These are phyloP conservation scores for Petunia secreta DNA, from an alignment of 257 asterid species.

Conservation along the genomic window DNA sequence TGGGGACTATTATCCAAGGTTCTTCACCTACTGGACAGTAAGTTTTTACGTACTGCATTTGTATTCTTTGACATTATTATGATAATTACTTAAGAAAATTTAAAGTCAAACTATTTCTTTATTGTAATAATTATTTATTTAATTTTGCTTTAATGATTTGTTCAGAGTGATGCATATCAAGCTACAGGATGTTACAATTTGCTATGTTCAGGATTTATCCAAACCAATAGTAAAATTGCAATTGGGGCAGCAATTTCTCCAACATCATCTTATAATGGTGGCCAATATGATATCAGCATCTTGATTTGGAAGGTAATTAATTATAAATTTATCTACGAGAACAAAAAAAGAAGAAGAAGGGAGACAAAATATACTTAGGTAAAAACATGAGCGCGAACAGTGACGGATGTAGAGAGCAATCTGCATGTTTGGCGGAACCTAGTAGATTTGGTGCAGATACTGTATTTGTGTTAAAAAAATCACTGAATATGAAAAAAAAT, in stretches of 20 bases:
- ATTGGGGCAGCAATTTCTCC: slow-evolving; percentile 97
- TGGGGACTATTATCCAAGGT: slow-evolving; percentile 84
- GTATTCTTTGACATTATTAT: not conserved
- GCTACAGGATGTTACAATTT: slow-evolving; percentile 94
- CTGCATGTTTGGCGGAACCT: too few species aligned
- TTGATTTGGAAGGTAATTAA: slow-evolving; percentile 86
- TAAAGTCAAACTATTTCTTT: not conserved
- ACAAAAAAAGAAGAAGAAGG: too few species aligned
- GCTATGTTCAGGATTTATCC: slow-evolving; percentile 90
- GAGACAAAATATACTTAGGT: too few species aligned
- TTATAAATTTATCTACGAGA: not conserved
- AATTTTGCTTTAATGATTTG: not conserved
- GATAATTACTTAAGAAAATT: not conserved
- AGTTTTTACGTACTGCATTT: slow-evolving; percentile 34
- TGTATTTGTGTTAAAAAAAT: too few species aligned
- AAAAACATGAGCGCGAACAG: too few species aligned
- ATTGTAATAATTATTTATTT: not conserved
- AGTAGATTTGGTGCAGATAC: too few species aligned
- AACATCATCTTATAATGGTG: slow-evolving; percentile 66
- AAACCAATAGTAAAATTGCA: slow-evolving; percentile 77
- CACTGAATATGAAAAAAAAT: too few species aligned
- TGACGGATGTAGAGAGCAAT: too few species aligned
- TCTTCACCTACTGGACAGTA: slow-evolving; percentile 96
- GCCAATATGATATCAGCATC: slow-evolving; percentile 88
- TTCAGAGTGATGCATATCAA: slow-evolving; percentile 91